Evolutionary conservation across 1,139 yeast species (phyloP).

Genomic region (Debaryomyces coudertii): DNA sequence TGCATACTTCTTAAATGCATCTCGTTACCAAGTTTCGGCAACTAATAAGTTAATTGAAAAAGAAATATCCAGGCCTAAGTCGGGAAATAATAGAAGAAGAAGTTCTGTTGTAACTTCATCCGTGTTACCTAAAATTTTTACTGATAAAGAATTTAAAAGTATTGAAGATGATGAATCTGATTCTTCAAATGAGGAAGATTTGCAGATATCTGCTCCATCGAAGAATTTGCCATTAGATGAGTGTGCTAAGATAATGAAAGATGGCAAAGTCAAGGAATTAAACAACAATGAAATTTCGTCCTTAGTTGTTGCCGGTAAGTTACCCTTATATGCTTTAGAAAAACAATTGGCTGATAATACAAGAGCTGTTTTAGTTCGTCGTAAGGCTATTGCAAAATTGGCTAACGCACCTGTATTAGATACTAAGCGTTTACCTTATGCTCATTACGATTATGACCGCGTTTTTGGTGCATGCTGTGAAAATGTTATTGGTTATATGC

Average conservation of each 20-base stretch:
- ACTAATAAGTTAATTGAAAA: constrained; percentile 48
- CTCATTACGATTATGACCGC: constrained; percentile 87
- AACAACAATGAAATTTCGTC: constrained; percentile 72
- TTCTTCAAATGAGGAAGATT: constrained; percentile 22
- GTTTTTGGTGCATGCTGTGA: constrained; percentile 99
- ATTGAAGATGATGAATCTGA: constrained; percentile 12
- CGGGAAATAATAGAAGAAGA: constrained; percentile 6
- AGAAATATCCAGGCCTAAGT: constrained; percentile 37
- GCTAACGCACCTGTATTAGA: constrained; percentile 84
- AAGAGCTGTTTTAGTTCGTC: constrained; percentile 91
- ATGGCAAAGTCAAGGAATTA: constrained; percentile 70
- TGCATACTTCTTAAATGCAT: constrained; percentile 78
- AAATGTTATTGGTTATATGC: constrained; percentile 95
- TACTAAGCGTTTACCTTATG: constrained; percentile 72
- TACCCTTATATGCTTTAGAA: constrained; percentile 92
- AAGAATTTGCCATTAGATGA: constrained; percentile 57
- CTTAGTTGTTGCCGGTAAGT: constrained; percentile 72
- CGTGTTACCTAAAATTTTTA: not conserved
- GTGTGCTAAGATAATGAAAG: constrained; percentile 62
- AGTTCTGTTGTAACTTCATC: constrained; percentile 4
- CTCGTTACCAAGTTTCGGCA: constrained; percentile 58
- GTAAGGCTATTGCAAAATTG: constrained; percentile 82
- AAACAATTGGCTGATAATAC: constrained; percentile 84
- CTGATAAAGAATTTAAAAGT: constrained; percentile 3
- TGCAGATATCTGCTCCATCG: constrained; percentile 29